phyloP scores from a whole-genome alignment of 2,329 filamentous ascomycete species.

The Triangularia verruculosa region DNA sequence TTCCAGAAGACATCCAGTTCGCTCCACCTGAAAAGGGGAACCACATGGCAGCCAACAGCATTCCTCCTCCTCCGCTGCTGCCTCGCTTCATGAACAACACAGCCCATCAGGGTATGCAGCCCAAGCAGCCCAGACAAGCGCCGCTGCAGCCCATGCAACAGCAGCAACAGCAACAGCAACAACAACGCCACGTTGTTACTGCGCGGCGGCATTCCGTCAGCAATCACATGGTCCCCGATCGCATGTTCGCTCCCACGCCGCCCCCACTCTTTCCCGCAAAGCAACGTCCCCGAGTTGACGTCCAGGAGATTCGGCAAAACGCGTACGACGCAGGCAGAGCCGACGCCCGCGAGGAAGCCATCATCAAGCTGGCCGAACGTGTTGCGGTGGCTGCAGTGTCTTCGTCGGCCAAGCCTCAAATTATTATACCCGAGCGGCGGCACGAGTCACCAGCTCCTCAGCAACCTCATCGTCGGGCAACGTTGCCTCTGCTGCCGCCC shows the following conservation, averaged over 20 bases:
- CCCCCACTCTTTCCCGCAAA: background rate
- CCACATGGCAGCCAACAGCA: background rate
- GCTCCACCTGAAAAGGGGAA: background rate
- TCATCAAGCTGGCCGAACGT: constrained; percentile 15
- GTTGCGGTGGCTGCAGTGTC: background rate
- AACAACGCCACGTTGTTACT: background rate
- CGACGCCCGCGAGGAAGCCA: constrained; percentile 11
- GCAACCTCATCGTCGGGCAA: background rate
- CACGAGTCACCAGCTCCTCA: background rate
- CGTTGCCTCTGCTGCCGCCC: background rate
- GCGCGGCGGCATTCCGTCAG: constrained; percentile 3
- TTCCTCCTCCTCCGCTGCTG: background rate
- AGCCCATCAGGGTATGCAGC: constrained; percentile 11
- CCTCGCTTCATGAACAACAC: background rate
- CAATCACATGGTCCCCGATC: background rate
- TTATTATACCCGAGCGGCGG: background rate
- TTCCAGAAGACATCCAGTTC: background rate
- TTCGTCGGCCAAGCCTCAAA: background rate
- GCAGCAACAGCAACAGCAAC: background rate
- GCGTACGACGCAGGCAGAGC: constrained; percentile 16
- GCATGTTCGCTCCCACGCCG: background rate
- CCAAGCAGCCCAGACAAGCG: background rate
- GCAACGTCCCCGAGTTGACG: background rate
- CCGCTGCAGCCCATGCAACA: constrained; percentile 3
- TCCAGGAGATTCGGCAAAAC: constrained; percentile 6